phyloP scores from a whole-genome alignment of 176 grass and related monocot species.

The Rhynchospora pubera region DNA sequence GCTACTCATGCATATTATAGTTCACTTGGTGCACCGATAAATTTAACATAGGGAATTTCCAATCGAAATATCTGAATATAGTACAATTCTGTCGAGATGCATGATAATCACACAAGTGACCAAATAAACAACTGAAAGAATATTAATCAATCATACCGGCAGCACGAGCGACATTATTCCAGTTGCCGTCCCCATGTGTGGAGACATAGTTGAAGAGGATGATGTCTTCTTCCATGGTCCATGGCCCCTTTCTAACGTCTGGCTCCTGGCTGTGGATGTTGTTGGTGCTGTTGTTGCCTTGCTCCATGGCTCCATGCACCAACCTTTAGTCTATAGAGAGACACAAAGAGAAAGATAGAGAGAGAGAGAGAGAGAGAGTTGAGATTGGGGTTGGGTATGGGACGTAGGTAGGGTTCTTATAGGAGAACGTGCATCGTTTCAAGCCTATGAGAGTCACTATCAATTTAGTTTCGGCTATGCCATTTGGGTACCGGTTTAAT shows the following conservation, averaged over 20 bases:
- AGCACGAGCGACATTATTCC: conserved; percentile 44
- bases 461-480: neutral
- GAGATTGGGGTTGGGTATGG: neutral
- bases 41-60: too few relatives aligned
- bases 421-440: neutral
- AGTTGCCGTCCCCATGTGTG: conserved; percentile 41
- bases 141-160: conserved; percentile 13
- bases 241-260: conserved; percentile 50
- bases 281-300: conserved; percentile 9
- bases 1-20: too few relatives aligned
- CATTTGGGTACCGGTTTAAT: neutral
- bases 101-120: neutral
- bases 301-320: conserved; percentile 25
- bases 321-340: conserved; percentile 17
- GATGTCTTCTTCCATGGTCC: conserved; percentile 59
- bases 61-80: neutral
- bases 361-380: conserved; percentile 20
- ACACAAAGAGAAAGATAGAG: conserved; percentile 24
- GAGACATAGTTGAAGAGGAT: conserved; percentile 47
- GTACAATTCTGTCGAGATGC: neutral
- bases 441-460: neutral
- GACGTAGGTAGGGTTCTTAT: conserved; percentile 15
- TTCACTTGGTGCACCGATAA: too few relatives aligned
- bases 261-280: conserved; percentile 5
- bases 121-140: neutral